Evolutionary conservation across 2,329 filamentous ascomycete genomes (phyloP).

Genomic region (Calonectria pteridis): DNA sequence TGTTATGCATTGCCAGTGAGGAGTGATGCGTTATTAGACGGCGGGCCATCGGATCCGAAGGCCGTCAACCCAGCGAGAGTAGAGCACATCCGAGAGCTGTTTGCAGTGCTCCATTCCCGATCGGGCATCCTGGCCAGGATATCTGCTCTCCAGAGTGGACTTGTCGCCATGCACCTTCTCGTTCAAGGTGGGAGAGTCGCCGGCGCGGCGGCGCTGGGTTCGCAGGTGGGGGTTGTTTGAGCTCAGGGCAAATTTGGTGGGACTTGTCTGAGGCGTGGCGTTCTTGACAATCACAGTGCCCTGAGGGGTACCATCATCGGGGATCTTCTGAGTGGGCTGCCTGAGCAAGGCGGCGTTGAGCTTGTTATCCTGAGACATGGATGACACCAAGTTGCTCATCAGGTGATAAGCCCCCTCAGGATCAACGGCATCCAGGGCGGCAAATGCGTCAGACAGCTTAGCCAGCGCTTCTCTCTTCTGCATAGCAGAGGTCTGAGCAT

Average conservation of each 20-base stretch:
- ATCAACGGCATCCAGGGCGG: slow-evolving; percentile 85
- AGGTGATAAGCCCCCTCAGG: slow-evolving; percentile 92
- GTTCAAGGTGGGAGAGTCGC: slow-evolving; percentile 53
- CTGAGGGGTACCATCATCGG: slow-evolving; percentile 60
- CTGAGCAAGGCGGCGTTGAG: slow-evolving; percentile 65
- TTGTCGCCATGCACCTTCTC: slow-evolving; percentile 64
- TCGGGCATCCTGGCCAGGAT: slow-evolving; percentile 65
- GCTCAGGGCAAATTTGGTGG: slow-evolving; percentile 79
- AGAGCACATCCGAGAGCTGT: slow-evolving; percentile 89
- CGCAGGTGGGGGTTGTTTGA: slow-evolving; percentile 88
- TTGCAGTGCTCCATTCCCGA: slow-evolving; percentile 93
- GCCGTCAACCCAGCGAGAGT: slow-evolving; percentile 89
- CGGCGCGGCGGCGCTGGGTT: slow-evolving; percentile 78
- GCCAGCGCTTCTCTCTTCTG: slow-evolving; percentile 86
- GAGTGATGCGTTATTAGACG: slow-evolving; percentile 35
- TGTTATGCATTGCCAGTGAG: background rate
- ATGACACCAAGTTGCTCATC: slow-evolving; percentile 81
- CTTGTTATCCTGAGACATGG: slow-evolving; percentile 77
- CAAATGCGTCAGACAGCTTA: slow-evolving; percentile 87
- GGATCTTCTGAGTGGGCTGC: slow-evolving; percentile 55
- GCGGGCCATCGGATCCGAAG: slow-evolving; percentile 78
- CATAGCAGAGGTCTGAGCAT: slow-evolving; percentile 78
- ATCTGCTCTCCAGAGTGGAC: slow-evolving; percentile 63
- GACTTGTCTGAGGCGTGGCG: slow-evolving; percentile 58
- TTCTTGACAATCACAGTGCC: slow-evolving; percentile 71